Conservation (phyloP, 371 early-diverging fungal genomes). For the Lichtheimia hyalospora region DNA sequence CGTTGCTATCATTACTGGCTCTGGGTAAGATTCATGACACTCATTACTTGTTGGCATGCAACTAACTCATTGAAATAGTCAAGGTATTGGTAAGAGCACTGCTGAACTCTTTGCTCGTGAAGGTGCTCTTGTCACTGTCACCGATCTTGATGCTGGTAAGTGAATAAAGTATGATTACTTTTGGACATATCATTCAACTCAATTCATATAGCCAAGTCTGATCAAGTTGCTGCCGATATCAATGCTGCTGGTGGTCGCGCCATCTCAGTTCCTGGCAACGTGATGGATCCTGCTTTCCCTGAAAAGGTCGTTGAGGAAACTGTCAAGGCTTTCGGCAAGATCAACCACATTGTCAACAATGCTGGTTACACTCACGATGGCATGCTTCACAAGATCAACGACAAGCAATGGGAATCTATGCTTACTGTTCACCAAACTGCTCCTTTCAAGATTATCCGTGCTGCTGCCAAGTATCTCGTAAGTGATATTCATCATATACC, state of each 20-base stretch:
- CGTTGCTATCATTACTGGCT: conserved; percentile 82
- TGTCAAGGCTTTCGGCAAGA: conserved; percentile 63
- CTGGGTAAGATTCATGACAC: conserved; percentile 51
- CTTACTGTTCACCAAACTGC: conserved; percentile 68
- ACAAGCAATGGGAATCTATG: conserved; percentile 72
- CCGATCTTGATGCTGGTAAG: conserved; percentile 62
- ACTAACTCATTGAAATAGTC: conserved; percentile 36
- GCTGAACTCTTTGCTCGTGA: conserved; percentile 77
- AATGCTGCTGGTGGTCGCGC: conserved; percentile 59
- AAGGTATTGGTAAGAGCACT: conserved; percentile 80
- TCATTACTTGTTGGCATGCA: not conserved
- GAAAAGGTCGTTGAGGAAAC: conserved; percentile 59
- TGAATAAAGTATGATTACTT: no score
- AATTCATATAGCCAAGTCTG: conserved; percentile 43
- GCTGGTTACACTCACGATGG: conserved; percentile 72
- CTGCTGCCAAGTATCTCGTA: conserved; percentile 61
- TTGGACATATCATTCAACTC: no score
- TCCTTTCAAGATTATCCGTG: conserved; percentile 68
- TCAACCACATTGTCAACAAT: conserved; percentile 75
- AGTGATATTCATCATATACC: not conserved
- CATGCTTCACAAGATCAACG: conserved; percentile 71
- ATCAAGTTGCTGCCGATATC: conserved; percentile 65
- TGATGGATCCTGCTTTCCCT: conserved; percentile 56
- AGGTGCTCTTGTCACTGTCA: conserved; percentile 72
- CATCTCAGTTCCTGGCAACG: conserved; percentile 59